Conservation (phyloP, 2,329 filamentous ascomycete species). For the Fusarium illudens region DNA sequence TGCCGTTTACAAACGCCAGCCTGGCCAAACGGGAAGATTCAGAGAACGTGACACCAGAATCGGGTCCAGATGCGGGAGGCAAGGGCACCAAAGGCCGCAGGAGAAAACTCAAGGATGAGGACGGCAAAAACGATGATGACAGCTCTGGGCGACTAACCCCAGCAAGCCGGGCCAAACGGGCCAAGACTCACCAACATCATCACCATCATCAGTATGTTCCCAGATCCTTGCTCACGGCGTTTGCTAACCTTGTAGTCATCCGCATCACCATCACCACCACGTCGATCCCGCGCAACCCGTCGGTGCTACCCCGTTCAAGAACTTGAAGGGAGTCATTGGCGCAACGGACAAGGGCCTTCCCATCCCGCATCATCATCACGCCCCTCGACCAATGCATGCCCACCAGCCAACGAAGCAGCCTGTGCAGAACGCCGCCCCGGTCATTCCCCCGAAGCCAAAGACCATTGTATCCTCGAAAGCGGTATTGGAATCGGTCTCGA, state of each 20-base stretch:
- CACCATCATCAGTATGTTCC: slow-evolving; percentile 71
- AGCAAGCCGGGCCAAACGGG: slow-evolving; percentile 67
- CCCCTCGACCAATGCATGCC: slow-evolving; percentile 45
- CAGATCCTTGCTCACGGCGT: not conserved
- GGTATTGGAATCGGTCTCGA: slow-evolving; percentile 75
- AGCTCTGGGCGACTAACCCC: slow-evolving; percentile 70
- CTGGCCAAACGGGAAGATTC: slow-evolving; percentile 63
- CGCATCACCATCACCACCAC: slow-evolving; percentile 68
- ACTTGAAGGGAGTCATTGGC: slow-evolving; percentile 56
- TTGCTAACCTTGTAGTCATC: slow-evolving; percentile 49
- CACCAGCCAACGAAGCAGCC: slow-evolving; percentile 39
- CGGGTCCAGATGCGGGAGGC: slow-evolving; percentile 50
- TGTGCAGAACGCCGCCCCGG: slow-evolving; percentile 31
- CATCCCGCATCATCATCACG: slow-evolving; percentile 60
- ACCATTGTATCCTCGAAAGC: slow-evolving; percentile 73
- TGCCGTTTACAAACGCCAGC: slow-evolving; percentile 57
- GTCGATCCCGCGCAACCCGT: slow-evolving; percentile 57
- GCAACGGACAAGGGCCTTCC: slow-evolving; percentile 53
- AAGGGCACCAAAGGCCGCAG: slow-evolving; percentile 64
- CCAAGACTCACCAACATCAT: slow-evolving; percentile 72
- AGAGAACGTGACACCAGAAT: slow-evolving; percentile 56
- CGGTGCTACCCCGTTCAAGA: slow-evolving; percentile 58
- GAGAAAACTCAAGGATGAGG: slow-evolving; percentile 81
- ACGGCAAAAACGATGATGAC: slow-evolving; percentile 71
- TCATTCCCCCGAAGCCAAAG: slow-evolving; percentile 67